Percentiles rank a stretch among this genome's conserved stretches.
Evolutionary conservation across 805 yeast genomes (phyloP).

Genomic region (Lipomyces yamanashiensis): DNA sequence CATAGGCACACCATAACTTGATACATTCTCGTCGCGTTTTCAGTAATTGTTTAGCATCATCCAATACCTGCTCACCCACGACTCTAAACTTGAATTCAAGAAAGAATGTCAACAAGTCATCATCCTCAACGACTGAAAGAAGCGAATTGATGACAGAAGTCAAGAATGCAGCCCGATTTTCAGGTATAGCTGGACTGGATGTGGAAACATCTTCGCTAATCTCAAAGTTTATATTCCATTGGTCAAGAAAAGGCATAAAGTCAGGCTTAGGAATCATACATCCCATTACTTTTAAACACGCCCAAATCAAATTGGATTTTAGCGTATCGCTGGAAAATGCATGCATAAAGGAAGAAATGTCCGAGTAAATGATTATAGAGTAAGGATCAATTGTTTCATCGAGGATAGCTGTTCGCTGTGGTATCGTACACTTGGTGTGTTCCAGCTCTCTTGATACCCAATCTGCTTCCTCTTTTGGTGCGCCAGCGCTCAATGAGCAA

Average conservation of each 20-base stretch:
- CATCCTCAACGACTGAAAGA: constrained; percentile 14
- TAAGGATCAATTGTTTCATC: constrained; percentile 28
- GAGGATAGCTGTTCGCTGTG: neutral
- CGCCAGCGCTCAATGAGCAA: neutral
- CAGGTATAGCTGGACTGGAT: neutral
- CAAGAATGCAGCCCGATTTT: neutral
- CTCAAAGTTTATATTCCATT: constrained; percentile 14
- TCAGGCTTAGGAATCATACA: constrained; percentile 9
- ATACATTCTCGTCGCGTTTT: constrained; percentile 11
- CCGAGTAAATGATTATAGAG: constrained; percentile 35
- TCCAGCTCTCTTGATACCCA: constrained; percentile 9
- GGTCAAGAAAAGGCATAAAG: constrained; percentile 10
- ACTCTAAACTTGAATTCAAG: constrained; percentile 15
- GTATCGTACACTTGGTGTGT: constrained; percentile 4
- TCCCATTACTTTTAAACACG: constrained; percentile 34
- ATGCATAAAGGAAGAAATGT: constrained; percentile 32
- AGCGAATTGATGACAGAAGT: constrained; percentile 10
- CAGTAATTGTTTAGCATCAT: constrained; percentile 15
- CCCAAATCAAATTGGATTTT: constrained; percentile 23
- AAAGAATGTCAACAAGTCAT: constrained; percentile 8
- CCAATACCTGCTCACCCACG: neutral
- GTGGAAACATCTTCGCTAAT: neutral
- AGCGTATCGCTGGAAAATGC: constrained; percentile 7
- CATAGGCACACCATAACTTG: constrained; percentile 23
- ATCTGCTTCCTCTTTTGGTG: neutral